Evolutionary conservation across 305 asterid species (phyloP).

Genomic region (Plantago rigida): DNA sequence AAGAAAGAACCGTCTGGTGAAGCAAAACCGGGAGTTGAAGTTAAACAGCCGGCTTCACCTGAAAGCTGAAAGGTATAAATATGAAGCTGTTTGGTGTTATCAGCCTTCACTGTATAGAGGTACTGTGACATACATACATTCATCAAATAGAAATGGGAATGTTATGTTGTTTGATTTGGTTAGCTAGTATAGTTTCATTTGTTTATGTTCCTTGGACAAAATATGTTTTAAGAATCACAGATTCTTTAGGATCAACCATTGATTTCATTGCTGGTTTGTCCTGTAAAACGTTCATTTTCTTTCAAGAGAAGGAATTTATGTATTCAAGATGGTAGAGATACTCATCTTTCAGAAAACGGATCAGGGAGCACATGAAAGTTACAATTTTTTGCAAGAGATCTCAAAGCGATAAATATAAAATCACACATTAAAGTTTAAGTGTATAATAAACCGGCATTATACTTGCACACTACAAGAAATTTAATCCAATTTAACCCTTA

Average conservation of each 20-base stretch:
- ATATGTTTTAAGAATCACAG: neutral
- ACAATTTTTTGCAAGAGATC: too few species aligned
- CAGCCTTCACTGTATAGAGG: neutral
- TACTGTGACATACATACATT: neutral
- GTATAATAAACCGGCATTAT: too few species aligned
- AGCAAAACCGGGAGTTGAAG: neutral
- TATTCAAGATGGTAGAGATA: too few species aligned
- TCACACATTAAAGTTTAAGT: too few species aligned
- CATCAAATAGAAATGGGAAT: neutral
- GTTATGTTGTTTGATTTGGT: neutral
- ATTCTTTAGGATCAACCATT: neutral
- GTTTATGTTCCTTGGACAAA: neutral
- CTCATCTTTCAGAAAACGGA: too few species aligned
- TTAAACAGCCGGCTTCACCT: neutral
- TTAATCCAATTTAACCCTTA: too few species aligned
- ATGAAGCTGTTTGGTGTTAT: neutral
- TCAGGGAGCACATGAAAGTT: too few species aligned
- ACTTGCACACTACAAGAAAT: too few species aligned
- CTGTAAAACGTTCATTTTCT: too few species aligned
- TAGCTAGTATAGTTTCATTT: neutral
- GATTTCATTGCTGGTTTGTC: too few species aligned
- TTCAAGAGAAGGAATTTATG: too few species aligned
- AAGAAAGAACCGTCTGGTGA: conserved; percentile 27
- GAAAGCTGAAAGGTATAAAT: neutral
- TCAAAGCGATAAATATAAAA: too few species aligned